Evolutionary conservation across 1,284 basidiomycete genomes (phyloP).

Genomic region (Sporisorium exsertum): DNA sequence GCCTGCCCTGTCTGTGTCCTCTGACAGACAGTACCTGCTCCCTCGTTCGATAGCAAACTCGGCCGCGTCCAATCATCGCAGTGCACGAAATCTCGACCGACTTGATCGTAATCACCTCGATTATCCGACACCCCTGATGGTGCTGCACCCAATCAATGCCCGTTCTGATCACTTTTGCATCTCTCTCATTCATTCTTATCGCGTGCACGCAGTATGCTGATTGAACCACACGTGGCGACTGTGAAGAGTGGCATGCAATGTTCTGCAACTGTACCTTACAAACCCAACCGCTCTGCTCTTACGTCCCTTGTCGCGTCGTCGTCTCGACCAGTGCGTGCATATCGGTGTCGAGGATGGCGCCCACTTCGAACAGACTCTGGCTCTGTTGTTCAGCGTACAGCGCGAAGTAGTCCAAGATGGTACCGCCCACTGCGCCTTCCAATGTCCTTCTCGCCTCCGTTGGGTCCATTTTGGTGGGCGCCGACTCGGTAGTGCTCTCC

Average conservation of each 20-base stretch:
- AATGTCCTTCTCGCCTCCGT: slow-evolving; percentile 10
- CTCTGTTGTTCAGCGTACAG: slow-evolving; percentile 41
- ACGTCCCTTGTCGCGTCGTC: background rate
- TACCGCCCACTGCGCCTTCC: slow-evolving; percentile 34
- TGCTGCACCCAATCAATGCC: background rate
- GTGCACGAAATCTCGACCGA: background rate
- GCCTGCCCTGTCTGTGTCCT: too few relatives aligned
- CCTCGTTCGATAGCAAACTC: slow-evolving; percentile 35
- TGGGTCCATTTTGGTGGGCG: background rate
- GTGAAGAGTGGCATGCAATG: background rate
- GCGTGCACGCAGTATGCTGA: too few relatives aligned
- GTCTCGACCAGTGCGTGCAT: background rate
- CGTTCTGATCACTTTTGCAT: background rate
- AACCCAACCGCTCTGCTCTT: background rate
- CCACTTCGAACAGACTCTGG: slow-evolving; percentile 27
- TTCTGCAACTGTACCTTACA: background rate
- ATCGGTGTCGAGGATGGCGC: background rate
- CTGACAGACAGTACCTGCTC: too few relatives aligned
- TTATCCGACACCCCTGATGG: background rate
- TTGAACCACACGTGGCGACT: slow-evolving; percentile 2
- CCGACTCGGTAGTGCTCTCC: too few relatives aligned
- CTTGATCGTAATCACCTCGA: slow-evolving; percentile 1
- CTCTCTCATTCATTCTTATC: background rate
- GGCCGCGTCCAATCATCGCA: slow-evolving; percentile 16
- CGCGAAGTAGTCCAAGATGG: slow-evolving; percentile 41